phyloP scores from a whole-genome alignment of 208 protist species.

The Acanthamoeba sp. region DNA sequence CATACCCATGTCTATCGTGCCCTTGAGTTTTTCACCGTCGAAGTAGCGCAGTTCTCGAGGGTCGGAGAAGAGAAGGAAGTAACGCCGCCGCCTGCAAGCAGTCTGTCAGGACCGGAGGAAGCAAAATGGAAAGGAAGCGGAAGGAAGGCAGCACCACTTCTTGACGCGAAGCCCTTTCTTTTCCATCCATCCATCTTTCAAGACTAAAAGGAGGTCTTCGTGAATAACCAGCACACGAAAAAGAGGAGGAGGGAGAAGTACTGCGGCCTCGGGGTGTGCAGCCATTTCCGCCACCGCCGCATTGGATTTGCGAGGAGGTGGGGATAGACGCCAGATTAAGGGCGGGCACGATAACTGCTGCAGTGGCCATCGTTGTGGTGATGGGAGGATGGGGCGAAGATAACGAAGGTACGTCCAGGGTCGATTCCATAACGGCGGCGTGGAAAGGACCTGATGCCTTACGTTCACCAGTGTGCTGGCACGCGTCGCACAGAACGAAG shows the following conservation, averaged over 20 bases:
- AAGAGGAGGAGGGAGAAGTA: background rate
- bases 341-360: background rate
- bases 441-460: no score
- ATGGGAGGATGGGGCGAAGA: no score
- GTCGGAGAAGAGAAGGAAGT: conserved; percentile 11
- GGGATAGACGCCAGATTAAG: background rate
- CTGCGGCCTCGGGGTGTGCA: background rate
- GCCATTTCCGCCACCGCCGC: background rate
- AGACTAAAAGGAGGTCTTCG: background rate
- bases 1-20: conserved; percentile 38
- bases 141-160: background rate
- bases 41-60: conserved; percentile 16
- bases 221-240: background rate
- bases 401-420: no score
- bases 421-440: no score
- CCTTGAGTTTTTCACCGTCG: conserved; percentile 10
- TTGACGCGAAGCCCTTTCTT: background rate
- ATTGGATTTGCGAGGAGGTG: background rate
- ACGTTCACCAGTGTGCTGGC: no score
- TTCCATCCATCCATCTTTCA: conserved; percentile 58
- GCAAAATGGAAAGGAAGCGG: no score
- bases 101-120: no score
- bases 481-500: conserved; percentile 19
- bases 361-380: background rate
- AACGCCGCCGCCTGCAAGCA: conserved; percentile 10